A percentile compares a stretch with the other conserved stretches of the same genome.
Conservation (phyloP, 495 filamentous ascomycete genomes). For the Hyaloscypha variabilis region DNA sequence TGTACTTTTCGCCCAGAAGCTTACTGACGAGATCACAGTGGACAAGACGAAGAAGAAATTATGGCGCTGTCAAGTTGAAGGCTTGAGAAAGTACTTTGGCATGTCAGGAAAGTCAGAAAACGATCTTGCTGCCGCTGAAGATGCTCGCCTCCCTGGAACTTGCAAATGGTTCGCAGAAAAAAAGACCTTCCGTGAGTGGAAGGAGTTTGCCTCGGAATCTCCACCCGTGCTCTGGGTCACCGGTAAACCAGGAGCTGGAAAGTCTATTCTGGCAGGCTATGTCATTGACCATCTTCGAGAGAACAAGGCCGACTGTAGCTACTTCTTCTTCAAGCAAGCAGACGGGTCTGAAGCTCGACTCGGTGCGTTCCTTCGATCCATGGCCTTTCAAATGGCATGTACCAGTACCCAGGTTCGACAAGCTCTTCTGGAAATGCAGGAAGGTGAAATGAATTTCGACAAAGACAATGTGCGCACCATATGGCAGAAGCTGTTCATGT, state of each 20-base stretch:
- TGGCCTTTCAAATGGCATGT: conserved; percentile 38
- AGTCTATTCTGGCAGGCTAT: conserved; percentile 40
- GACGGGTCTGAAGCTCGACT: conserved; percentile 32
- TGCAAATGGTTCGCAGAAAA: not conserved
- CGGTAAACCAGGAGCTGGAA: conserved; percentile 38
- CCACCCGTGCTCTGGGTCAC: conserved; percentile 30
- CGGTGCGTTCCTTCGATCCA: conserved; percentile 29
- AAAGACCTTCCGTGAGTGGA: not conserved
- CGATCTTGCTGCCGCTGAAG: conserved; percentile 7
- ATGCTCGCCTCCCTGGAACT: conserved; percentile 13
- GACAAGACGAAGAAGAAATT: conserved; percentile 12
- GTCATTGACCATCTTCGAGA: conserved; percentile 36
- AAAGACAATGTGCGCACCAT: conserved; percentile 20
- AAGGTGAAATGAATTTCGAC: conserved; percentile 2
- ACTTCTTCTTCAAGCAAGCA: conserved; percentile 38
- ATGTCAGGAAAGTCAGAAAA: not conserved
- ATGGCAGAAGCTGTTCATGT: conserved; percentile 25
- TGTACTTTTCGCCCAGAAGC: not conserved
- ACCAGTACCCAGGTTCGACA: not conserved
- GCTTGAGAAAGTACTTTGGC: conserved; percentile 29
- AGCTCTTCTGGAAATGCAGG: conserved; percentile 1
- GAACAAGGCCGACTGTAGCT: conserved; percentile 35
- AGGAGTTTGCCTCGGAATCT: conserved; percentile 4
- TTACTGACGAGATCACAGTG: conserved; percentile 9
- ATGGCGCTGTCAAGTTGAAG: conserved; percentile 25